phyloP scores from a whole-genome alignment of 257 asterid species.

The Nemophila menziesii region DNA sequence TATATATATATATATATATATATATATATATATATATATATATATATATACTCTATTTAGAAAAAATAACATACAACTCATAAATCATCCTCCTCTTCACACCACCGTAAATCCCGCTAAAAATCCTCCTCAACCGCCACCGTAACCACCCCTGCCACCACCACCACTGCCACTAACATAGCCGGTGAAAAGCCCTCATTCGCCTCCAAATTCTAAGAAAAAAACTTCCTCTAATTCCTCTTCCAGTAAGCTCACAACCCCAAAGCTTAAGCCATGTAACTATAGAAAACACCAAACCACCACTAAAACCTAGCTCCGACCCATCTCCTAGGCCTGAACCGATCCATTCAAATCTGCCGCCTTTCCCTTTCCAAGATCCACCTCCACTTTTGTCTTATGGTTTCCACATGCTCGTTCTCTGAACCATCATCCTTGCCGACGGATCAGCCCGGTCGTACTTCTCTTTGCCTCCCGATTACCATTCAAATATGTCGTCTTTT shows the following conservation, averaged over 20 bases:
- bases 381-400: conserved; percentile 83
- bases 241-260: conserved; percentile 21
- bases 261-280: conserved; percentile 23
- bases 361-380: conserved; percentile 50
- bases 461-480: conserved; percentile 78
- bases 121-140: conserved; percentile 32
- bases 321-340: conserved; percentile 17
- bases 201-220: conserved; percentile 9
- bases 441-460: no score
- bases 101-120: conserved; percentile 44
- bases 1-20: no score
- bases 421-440: conserved; percentile 56
- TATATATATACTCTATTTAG: no score
- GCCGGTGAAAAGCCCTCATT: conserved; percentile 30
- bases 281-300: background rate
- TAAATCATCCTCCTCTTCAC: conserved; percentile 20
- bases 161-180: conserved; percentile 18
- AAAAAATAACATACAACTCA: conserved; percentile 1
- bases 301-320: no score
- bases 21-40: no score
- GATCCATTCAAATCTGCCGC: conserved; percentile 17
- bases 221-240: conserved; percentile 8
- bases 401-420: conserved; percentile 82
- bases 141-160: no score
- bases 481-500: no score